phyloP scores from a whole-genome alignment of 805 yeast genomes.

The Torulaspora maleeae region DNA sequence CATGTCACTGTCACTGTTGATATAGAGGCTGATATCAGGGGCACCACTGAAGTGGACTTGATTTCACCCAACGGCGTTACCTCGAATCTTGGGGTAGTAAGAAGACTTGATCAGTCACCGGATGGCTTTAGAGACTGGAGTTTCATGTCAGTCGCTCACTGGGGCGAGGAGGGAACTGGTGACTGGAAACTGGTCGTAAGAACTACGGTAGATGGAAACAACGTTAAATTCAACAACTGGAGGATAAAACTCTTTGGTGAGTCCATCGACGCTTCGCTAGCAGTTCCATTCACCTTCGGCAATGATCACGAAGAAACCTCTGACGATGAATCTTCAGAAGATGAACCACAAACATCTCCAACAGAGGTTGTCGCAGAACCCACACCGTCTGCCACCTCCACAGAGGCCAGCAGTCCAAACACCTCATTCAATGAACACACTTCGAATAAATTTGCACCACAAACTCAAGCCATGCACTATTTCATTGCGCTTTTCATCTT shows the following conservation, averaged over 20 bases:
- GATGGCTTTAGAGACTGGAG: slow-evolving; percentile 78
- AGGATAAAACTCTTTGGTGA: slow-evolving; percentile 80
- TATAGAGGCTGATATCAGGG: slow-evolving; percentile 61
- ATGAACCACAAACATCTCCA: not conserved
- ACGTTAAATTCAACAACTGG: slow-evolving; percentile 57
- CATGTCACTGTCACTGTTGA: slow-evolving; percentile 81
- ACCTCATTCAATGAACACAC: slow-evolving; percentile 16
- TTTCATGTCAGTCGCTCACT: slow-evolving; percentile 96
- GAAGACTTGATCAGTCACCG: slow-evolving; percentile 52
- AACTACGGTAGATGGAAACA: slow-evolving; percentile 39
- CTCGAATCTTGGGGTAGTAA: slow-evolving; percentile 66
- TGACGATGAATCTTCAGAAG: not conserved
- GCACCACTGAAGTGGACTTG: slow-evolving; percentile 60
- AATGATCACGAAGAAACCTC: slow-evolving; percentile 28
- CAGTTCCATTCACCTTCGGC: slow-evolving; percentile 49
- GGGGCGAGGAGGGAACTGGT: slow-evolving; percentile 93
- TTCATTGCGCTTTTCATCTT: slow-evolving; percentile 54
- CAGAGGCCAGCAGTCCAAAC: slow-evolving; percentile 1
- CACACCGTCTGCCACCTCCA: slow-evolving; percentile 6
- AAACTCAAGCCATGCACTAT: slow-evolving; percentile 53
- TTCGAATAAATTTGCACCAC: slow-evolving; percentile 36
- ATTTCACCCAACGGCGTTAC: slow-evolving; percentile 70
- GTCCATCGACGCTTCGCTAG: slow-evolving; percentile 57
- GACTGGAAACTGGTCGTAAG: slow-evolving; percentile 71
- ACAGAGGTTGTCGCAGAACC: not conserved